Conservation (phyloP, 257 asterid species). For the Solanum rostratum region DNA sequence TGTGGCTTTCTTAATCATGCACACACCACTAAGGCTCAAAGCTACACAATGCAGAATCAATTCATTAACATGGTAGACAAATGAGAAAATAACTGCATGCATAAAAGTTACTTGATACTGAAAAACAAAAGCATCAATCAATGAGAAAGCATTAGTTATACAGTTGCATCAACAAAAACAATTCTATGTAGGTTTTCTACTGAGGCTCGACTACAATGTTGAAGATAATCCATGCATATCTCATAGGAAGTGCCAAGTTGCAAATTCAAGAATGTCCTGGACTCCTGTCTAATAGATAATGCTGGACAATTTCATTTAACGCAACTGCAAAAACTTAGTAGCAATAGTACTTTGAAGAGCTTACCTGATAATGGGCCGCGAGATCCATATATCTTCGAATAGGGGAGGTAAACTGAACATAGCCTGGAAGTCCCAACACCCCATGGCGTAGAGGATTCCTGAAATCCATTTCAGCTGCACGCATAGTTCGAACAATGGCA, state of each 20-base stretch:
- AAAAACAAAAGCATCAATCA: neutral
- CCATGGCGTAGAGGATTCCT: slow-evolving; percentile 94
- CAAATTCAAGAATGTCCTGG: neutral
- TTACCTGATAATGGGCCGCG: slow-evolving; percentile 88
- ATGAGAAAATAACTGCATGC: neutral
- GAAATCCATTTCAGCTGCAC: slow-evolving; percentile 95
- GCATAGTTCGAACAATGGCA: slow-evolving; percentile 69
- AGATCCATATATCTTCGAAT: slow-evolving; percentile 95
- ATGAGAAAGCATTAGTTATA: neutral
- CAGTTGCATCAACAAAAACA: neutral
- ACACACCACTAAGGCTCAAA: neutral
- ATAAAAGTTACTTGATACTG: neutral
- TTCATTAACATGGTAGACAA: neutral
- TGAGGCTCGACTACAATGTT: neutral
- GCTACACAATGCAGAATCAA: neutral
- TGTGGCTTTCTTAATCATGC: neutral
- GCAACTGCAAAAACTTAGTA: neutral
- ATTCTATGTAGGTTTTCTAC: neutral
- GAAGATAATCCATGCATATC: neutral
- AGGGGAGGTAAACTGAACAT: slow-evolving; percentile 97
- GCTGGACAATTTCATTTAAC: neutral
- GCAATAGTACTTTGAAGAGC: neutral
- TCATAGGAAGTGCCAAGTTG: neutral
- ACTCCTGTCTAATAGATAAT: neutral
- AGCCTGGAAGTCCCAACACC: slow-evolving; percentile 87